These are phyloP conservation scores for Tolypocladium endophyticum DNA, from an alignment of 2,329 filamentous ascomycete species.

Conservation along the genomic window DNA sequence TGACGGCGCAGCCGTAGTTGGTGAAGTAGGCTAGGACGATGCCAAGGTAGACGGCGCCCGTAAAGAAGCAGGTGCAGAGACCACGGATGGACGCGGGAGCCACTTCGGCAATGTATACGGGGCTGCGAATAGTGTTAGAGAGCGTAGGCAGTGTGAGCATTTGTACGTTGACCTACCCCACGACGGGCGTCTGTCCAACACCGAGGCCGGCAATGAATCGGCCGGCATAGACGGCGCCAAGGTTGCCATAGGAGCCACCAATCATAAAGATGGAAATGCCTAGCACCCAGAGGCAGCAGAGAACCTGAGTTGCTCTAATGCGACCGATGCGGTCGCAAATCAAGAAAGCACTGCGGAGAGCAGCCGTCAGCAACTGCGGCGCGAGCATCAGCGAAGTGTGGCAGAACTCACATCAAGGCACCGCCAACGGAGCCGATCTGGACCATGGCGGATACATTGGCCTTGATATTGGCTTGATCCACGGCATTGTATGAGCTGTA, in stretches of 20 bases:
- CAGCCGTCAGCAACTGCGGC: not conserved
- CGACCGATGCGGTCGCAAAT: conserved; percentile 52
- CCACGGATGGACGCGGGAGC: conserved; percentile 59
- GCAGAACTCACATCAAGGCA: conserved; percentile 40
- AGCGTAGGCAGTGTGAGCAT: not conserved
- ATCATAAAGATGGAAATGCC: conserved; percentile 50
- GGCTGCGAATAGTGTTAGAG: conserved; percentile 17
- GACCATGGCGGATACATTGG: conserved; percentile 73
- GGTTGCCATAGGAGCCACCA: conserved; percentile 36
- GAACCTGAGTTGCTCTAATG: conserved; percentile 49
- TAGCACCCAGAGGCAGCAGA: conserved; percentile 46
- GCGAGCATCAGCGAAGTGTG: not conserved
- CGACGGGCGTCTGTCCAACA: conserved; percentile 56
- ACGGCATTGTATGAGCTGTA: conserved; percentile 40
- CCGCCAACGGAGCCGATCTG: conserved; percentile 68
- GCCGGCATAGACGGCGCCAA: conserved; percentile 51
- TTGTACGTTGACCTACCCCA: conserved; percentile 28
- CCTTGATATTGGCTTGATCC: conserved; percentile 56
- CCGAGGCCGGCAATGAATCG: conserved; percentile 57
- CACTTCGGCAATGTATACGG: conserved; percentile 64
- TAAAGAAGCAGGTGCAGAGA: conserved; percentile 54
- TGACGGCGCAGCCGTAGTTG: conserved; percentile 48
- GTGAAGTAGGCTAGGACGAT: conserved; percentile 74
- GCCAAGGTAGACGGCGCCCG: conserved; percentile 56
- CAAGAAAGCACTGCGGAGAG: conserved; percentile 38